A percentile compares a stretch with the other conserved stretches of the same genome.
Conservation (phyloP, 225 moss, liverwort and hornwort genomes). For the Thuidium tamariscinum region DNA sequence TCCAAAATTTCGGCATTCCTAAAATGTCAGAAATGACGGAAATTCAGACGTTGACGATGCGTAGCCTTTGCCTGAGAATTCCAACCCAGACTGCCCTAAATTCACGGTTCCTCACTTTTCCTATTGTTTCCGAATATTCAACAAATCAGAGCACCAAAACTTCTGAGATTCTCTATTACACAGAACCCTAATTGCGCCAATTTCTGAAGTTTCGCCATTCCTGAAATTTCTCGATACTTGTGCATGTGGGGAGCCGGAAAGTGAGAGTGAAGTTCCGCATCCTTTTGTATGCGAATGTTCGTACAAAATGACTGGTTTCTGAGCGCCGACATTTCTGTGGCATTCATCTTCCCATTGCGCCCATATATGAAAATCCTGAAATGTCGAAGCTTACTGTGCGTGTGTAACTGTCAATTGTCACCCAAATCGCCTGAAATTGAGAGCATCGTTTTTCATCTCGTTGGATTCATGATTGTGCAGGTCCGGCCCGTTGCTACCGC, state of each 20-base stretch:
- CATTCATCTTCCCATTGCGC: not conserved
- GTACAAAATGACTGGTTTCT: not conserved
- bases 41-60: not conserved
- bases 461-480: not conserved
- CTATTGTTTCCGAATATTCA: not conserved
- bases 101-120: not conserved
- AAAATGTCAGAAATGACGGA: not conserved
- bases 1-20: not conserved
- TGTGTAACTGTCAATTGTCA: too few species aligned
- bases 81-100: not conserved
- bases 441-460: not conserved
- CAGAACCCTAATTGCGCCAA: not conserved
- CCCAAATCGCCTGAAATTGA: not conserved
- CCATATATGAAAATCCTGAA: not conserved
- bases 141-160: not conserved
- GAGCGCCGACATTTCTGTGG: not conserved
- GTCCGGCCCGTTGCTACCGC: conserved; percentile 46
- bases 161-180: not conserved
- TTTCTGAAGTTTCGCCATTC: not conserved
- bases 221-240: not conserved
- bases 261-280: not conserved
- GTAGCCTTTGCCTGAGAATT: not conserved
- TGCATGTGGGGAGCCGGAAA: not conserved
- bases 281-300: not conserved
- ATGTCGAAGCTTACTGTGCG: not conserved